phyloP scores from a whole-genome alignment of 306 rosid species.

The Senna siamea region DNA sequence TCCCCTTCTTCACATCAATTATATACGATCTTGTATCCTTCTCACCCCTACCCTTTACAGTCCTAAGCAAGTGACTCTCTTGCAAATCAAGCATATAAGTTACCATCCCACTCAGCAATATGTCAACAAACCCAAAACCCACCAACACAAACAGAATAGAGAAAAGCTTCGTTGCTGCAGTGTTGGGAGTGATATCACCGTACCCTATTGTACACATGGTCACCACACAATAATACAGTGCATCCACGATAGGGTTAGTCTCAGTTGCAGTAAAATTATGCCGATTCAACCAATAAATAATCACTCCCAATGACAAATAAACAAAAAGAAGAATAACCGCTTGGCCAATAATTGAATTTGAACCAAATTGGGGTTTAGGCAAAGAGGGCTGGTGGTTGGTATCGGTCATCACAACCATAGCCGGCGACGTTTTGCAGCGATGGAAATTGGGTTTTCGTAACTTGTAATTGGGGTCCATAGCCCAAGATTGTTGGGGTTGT shows the following conservation, averaged over 20 bases:
- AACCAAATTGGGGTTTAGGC: slow-evolving; percentile 56
- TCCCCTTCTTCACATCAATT: slow-evolving; percentile 92
- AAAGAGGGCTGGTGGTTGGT: slow-evolving; percentile 32
- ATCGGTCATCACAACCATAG: slow-evolving; percentile 79
- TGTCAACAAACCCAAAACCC: slow-evolving; percentile 92
- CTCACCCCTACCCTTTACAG: slow-evolving; percentile 58
- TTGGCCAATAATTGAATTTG: slow-evolving; percentile 67
- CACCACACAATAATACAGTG: slow-evolving; percentile 87
- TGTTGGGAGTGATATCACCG: slow-evolving; percentile 87
- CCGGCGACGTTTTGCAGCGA: slow-evolving; percentile 93
- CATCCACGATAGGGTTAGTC: slow-evolving; percentile 91
- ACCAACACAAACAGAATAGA: slow-evolving; percentile 83
- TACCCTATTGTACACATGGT: slow-evolving; percentile 98
- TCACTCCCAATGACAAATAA: slow-evolving; percentile 74
- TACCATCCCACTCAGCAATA: slow-evolving; percentile 91
- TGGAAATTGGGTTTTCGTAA: slow-evolving; percentile 67
- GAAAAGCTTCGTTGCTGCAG: slow-evolving; percentile 74
- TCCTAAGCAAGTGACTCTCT: slow-evolving; percentile 71
- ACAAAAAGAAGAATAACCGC: slow-evolving; percentile 64
- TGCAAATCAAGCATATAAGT: slow-evolving; percentile 91
- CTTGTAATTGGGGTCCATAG: slow-evolving; percentile 61
- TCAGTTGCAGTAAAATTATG: slow-evolving; percentile 56
- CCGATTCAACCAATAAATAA: slow-evolving; percentile 76
- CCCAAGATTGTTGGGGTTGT: slow-evolving; percentile 42
- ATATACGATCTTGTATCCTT: slow-evolving; percentile 64